Evolutionary conservation across 75 land plant species (phyloP), one percentile per base, ranked within the genome.

Genomic region (Cupressus sempervirens): DNA sequence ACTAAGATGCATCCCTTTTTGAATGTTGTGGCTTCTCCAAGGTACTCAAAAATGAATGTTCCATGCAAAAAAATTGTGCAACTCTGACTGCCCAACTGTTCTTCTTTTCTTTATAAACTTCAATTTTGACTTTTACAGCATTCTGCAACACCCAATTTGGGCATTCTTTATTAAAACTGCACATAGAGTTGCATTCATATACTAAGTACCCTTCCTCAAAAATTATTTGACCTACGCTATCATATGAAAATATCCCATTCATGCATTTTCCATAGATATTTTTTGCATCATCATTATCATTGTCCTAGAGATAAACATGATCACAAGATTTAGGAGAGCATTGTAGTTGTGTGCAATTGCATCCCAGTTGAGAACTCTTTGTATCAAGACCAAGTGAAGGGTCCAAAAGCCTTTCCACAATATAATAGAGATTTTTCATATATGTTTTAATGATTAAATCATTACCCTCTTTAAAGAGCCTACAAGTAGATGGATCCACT

Each of bases 231-330:
- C 99, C 94, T 36, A 84, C 84, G 15, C 87, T 88, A 85, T 98
- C 97, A 87, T 98, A 98, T 40, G 99, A 91, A 87, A 96, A 98
- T 86, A 93, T 90, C 2, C 98, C 94, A 80, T 83, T 87, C 94
- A 98, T 96, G 40, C 93, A 85, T 73, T 90, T 86, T 53, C 99
- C 99, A 90, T 89, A 83, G 65, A 95, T 91, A 86, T 96, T 94
- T 79, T 85, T 86, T 34, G 99, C 98, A 85, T 92, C 94, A 84
- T 93, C 92, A 88, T 95, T 91, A 76, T 98, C 99, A 90, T 89
- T 93, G 85, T 96, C 91, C 77, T 95, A 96, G 81, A 98, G 92
- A 46, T 94, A 92, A 7, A 96, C 95, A 87, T 98, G 99, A 83
- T 98, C 98, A 89, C 99, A 98, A 9, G 86, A 83, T 38, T 85